Evolutionary conservation across 441 rosid genomes (phyloP).

Genomic region (Arabidopsis hybrid): DNA sequence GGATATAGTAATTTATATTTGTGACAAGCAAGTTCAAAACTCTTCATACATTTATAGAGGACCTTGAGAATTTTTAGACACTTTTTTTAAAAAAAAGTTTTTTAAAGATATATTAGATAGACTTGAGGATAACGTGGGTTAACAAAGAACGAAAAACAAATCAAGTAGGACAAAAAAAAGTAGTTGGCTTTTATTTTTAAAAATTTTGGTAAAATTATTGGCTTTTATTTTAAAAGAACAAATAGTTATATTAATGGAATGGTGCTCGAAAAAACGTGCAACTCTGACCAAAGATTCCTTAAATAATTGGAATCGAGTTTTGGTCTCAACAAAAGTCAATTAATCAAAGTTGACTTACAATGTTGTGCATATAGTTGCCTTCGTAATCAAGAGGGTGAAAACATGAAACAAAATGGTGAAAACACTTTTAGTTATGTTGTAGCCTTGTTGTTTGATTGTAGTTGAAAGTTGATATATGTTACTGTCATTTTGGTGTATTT

Average conservation of each 20-base stretch:
- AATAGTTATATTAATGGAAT: neutral
- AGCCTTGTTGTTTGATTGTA: too few relatives aligned
- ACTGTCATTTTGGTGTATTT: too few relatives aligned
- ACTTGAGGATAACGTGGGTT: constrained; percentile 15
- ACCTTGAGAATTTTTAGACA: neutral
- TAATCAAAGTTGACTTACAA: neutral
- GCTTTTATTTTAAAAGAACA: neutral
- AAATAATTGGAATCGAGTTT: neutral
- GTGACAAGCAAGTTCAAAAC: too few relatives aligned
- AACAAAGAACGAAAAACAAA: neutral
- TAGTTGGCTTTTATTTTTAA: neutral
- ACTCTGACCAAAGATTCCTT: constrained; percentile 5
- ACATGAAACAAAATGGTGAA: neutral
- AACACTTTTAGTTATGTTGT: too few relatives aligned
- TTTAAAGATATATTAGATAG: neutral
- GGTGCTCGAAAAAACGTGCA: neutral
- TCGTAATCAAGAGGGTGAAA: neutral
- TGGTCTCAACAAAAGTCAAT: neutral
- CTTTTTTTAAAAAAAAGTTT: too few relatives aligned
- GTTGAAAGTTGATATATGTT: too few relatives aligned
- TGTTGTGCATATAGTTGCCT: neutral
- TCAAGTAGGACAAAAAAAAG: constrained; percentile 11
- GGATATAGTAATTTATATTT: too few relatives aligned
- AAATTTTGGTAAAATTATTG: too few relatives aligned
- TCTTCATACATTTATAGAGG: neutral